phyloP scores from a whole-genome alignment of 345 rosid species.

The Eucalyptus brandiana region DNA sequence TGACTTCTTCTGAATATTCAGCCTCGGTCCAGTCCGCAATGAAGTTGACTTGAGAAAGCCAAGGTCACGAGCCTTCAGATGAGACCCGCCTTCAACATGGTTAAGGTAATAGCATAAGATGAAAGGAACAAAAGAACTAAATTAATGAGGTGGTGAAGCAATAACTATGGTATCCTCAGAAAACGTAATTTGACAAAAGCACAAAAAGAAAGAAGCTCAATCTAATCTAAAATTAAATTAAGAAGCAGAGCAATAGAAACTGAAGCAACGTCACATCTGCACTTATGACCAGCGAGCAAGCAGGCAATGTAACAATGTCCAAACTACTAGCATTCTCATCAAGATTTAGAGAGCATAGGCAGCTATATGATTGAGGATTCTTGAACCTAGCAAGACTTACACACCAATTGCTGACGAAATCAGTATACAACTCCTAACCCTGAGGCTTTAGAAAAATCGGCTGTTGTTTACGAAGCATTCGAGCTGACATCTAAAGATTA shows the following conservation, averaged over 20 bases:
- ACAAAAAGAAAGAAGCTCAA: not conserved
- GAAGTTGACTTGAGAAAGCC: conserved; percentile 23
- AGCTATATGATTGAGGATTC: not conserved
- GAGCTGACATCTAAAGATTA: not conserved
- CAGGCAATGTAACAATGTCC: not conserved
- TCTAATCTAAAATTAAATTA: not conserved
- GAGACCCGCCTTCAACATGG: not conserved
- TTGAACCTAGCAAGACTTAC: not conserved
- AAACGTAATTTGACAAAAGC: not conserved
- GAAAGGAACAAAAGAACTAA: not conserved
- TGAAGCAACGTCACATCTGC: not conserved
- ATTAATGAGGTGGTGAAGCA: not conserved
- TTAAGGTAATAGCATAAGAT: not conserved
- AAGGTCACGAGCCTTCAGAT: conserved; percentile 12
- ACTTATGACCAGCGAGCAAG: not conserved
- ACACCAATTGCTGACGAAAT: not conserved
- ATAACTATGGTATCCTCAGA: not conserved
- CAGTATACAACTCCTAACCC: not conserved
- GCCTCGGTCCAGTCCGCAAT: conserved; percentile 14
- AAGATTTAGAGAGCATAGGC: not conserved
- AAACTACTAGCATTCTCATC: not conserved
- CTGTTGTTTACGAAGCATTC: not conserved
- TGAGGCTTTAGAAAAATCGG: not conserved
- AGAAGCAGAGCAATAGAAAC: not conserved
- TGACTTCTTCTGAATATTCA: conserved; percentile 28